Evolutionary conservation across 2,329 filamentous ascomycete genomes (phyloP).

Genomic region (Nothophoma quercina): DNA sequence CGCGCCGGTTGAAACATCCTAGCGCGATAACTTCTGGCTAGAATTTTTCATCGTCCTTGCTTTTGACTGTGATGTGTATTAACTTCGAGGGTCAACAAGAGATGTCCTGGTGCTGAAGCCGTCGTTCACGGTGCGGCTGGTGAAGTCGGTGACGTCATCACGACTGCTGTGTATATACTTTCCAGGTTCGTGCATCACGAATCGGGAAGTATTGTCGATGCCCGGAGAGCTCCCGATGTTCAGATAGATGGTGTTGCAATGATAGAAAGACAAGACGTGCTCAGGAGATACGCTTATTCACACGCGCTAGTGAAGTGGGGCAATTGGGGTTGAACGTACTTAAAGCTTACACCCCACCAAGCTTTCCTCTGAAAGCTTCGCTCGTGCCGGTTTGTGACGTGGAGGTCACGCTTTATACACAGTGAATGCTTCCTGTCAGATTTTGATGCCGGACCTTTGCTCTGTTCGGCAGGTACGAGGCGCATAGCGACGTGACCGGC

Average conservation of each 20-base stretch:
- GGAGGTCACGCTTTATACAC: neutral
- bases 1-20: neutral
- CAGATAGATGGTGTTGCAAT: no score
- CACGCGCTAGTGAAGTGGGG: conserved; percentile 6
- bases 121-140: no score
- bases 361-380: neutral
- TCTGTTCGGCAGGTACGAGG: neutral
- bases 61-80: no score
- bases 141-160: neutral
- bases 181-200: no score
- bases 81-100: no score
- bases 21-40: neutral
- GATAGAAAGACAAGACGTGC: neutral
- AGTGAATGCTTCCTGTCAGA: neutral
- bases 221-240: no score
- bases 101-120: no score
- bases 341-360: conserved; percentile 1
- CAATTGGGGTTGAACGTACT: neutral
- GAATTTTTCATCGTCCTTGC: no score
- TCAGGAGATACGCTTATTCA: neutral
- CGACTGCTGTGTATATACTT: no score
- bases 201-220: no score
- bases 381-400: neutral
- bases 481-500: neutral
- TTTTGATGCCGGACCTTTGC: neutral